These are phyloP conservation scores for Ascoidea rubescens DNA, from an alignment of 805 yeast species.

Conservation along the genomic window DNA sequence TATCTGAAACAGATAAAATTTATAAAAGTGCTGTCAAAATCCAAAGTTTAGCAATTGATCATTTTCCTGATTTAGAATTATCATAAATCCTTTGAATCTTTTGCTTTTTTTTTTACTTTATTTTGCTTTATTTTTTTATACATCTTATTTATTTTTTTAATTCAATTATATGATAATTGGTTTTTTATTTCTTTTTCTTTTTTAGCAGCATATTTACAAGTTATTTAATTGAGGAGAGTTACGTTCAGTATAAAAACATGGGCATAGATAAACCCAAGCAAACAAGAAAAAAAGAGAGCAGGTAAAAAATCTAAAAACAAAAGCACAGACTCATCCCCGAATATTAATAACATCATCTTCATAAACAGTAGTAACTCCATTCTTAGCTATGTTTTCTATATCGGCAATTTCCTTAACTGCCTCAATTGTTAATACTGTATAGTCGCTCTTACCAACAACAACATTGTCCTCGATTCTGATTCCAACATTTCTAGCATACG, in stretches of 20 bases:
- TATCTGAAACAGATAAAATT: not conserved
- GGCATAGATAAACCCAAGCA: not conserved
- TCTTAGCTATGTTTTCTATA: conserved; percentile 51
- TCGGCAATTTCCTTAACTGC: conserved; percentile 81
- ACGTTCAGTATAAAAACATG: conserved; percentile 1
- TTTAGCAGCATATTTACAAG: conserved; percentile 1
- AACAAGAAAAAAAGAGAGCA: not conserved
- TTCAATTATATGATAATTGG: too few species aligned
- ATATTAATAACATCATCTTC: conserved; percentile 27
- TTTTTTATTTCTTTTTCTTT: not conserved
- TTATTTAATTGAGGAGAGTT: not conserved
- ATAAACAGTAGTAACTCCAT: conserved; percentile 40
- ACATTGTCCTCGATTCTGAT: conserved; percentile 92
- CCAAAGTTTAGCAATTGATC: not conserved
- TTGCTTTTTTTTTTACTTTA: too few species aligned
- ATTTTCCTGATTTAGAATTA: too few species aligned
- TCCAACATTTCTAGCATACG: conserved; percentile 75
- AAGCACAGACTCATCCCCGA: not conserved
- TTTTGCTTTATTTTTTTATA: too few species aligned
- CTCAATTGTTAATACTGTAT: conserved; percentile 57
- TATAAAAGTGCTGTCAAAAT: not conserved
- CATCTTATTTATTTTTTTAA: too few species aligned
- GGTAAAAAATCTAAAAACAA: not conserved
- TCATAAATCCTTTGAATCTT: not conserved
- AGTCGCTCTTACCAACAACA: conserved; percentile 52